Evolutionary conservation across 208 protist genomes (phyloP), one percentile per base, ranked within the genome.

Genomic region (Acanthamoeba quina): DNA sequence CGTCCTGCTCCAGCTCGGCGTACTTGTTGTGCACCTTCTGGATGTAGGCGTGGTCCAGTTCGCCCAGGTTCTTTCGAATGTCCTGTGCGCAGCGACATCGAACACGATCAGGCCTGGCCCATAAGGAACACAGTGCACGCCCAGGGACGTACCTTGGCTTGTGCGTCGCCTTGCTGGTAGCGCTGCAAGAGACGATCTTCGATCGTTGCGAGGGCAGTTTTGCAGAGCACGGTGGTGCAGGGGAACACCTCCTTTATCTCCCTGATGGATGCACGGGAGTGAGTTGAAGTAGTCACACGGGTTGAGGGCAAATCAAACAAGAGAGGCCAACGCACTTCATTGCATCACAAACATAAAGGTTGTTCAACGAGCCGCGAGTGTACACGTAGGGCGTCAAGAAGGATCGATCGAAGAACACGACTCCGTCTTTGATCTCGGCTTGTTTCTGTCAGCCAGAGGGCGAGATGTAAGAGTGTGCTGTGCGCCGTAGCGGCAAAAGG

Each of bases 371-470:
- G 3, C 90, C 90, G 17, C 90, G 49, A 19, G 58, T 78, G 9
- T 93, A 93, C 10, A 93, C 78, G 21, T 93, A 93, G 37, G 90
- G 90, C 29, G 90, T 93, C 31, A 93, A 31, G 34, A 93, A 83
- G 29, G 58, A 76, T 37, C 90, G 49, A 29, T 93, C 90, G 90
- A 93, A 93, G 90, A 93, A 93, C 52, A 93, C 90, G 9, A 93
- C 54, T 13, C 56, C 44, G 62, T 80, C 89, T 19, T 93, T 93
- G 76, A 85, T 41, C 19, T 85, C 76, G 10, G 21, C 29, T 85
- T 85, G 76, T 34, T 58, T 58, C 76, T 85, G 76, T 9, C 34
- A 19, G 17, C 9, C 60, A 29, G 21, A 60, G 3, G 21, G 7
- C 56, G 19, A 62, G 19, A 1, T 17, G 56, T 26, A 0, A 26